Conservation (phyloP, 371 early-diverging fungal genomes). For the Mortierella sp. region DNA sequence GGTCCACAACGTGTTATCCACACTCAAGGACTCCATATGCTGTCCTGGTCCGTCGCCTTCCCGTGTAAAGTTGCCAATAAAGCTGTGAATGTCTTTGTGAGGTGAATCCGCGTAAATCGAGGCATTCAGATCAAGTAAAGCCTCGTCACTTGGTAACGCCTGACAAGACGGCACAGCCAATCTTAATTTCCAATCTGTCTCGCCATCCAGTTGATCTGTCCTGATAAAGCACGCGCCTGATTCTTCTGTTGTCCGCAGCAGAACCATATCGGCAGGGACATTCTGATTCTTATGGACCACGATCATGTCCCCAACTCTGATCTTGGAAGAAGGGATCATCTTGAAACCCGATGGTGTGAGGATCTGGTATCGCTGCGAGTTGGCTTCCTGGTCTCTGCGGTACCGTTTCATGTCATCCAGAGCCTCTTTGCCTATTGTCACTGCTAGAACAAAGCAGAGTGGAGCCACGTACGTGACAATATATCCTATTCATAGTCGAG, state of each 20-base stretch:
- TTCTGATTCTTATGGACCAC: constrained; percentile 91
- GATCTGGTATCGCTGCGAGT: constrained; percentile 83
- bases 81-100: constrained; percentile 97
- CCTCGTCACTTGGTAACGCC: constrained; percentile 69
- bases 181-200: constrained; percentile 99
- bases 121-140: constrained; percentile 70
- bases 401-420: constrained; percentile 95
- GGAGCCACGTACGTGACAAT: constrained; percentile 97
- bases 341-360: constrained; percentile 54
- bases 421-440: constrained; percentile 97
- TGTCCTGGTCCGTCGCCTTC: constrained; percentile 58
- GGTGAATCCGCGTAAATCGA: constrained; percentile 94
- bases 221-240: constrained; percentile 96
- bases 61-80: constrained; percentile 87
- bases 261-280: constrained; percentile 93
- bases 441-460: constrained; percentile 90
- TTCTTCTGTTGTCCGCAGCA: constrained; percentile 88
- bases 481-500: constrained; percentile 81
- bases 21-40: constrained; percentile 78
- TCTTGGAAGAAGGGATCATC: constrained; percentile 83
- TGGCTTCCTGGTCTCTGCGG: constrained; percentile 93
- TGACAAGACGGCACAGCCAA: constrained; percentile 88
- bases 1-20: constrained; percentile 98
- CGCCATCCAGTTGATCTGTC: constrained; percentile 99
- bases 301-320: constrained; percentile 96